These are phyloP conservation scores for Sclerotinia spermophila DNA, from an alignment of 2,329 filamentous ascomycete genomes.

Conservation along the genomic window DNA sequence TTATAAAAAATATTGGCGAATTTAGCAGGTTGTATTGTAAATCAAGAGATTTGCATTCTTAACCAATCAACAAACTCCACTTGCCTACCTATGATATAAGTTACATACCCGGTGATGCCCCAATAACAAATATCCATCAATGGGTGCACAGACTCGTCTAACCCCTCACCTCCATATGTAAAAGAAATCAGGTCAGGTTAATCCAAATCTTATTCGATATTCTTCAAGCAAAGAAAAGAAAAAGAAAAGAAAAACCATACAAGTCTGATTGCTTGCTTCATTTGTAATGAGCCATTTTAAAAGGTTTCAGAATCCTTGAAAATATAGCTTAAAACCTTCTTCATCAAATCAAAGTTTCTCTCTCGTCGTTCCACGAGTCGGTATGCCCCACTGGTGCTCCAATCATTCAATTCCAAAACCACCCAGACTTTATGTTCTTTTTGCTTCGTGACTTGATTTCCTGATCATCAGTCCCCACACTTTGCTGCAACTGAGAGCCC, in stretches of 20 bases:
- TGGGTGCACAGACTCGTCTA: background rate
- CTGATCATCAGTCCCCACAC: background rate
- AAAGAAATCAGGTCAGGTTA: background rate
- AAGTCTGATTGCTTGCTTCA: background rate
- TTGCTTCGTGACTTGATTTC: background rate
- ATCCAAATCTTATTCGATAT: background rate
- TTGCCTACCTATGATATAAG: constrained; percentile 9
- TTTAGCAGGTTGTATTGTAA: background rate
- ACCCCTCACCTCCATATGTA: background rate
- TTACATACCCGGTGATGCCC: background rate
- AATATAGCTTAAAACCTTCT: background rate
- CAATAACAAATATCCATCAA: background rate
- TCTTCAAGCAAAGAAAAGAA: too few species aligned
- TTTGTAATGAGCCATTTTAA: background rate
- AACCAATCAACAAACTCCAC: constrained; percentile 9
- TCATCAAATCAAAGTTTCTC: background rate
- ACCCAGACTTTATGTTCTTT: constrained; percentile 17
- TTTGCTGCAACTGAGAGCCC: background rate
- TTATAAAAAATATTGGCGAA: constrained; percentile 1
- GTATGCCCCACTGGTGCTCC: background rate
- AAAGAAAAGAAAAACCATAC: background rate
- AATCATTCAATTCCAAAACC: constrained; percentile 25
- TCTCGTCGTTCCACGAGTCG: background rate
- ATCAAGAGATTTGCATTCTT: constrained; percentile 5
- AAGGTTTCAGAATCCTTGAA: background rate